phyloP scores from a whole-genome alignment of 305 asterid species.

The Fraxinus sp. region DNA sequence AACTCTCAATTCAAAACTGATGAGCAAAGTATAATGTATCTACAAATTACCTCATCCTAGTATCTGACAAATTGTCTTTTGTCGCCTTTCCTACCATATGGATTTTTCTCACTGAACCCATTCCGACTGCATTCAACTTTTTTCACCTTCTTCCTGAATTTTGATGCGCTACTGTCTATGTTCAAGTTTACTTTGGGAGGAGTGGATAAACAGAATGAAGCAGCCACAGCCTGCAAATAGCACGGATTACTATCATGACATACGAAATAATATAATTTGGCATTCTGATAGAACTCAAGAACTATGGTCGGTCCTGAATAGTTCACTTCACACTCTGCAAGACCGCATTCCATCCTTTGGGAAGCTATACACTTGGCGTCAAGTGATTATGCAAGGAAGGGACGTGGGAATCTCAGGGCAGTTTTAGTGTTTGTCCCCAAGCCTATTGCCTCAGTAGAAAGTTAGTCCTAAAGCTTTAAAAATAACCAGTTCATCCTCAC shows the following conservation, averaged over 20 bases:
- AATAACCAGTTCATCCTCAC: neutral
- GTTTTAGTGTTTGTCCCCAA: neutral
- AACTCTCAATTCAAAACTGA: conserved; percentile 19
- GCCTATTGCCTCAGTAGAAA: neutral
- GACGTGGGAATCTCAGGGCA: neutral
- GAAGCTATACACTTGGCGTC: neutral
- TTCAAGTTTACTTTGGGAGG: conserved; percentile 75
- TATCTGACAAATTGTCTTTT: conserved; percentile 55
- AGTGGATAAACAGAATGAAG: conserved; percentile 71
- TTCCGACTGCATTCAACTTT: conserved; percentile 44
- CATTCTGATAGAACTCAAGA: neutral
- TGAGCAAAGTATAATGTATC: neutral
- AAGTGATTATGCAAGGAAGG: neutral
- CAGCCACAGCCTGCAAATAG: conserved; percentile 80
- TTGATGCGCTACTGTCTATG: conserved; percentile 78
- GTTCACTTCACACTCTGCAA: neutral
- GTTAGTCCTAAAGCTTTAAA: too few species aligned
- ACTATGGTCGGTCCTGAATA: neutral
- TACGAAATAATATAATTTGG: neutral
- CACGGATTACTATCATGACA: neutral
- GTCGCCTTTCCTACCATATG: conserved; percentile 61
- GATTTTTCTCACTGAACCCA: conserved; percentile 61
- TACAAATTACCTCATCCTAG: conserved; percentile 24
- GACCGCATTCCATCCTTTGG: neutral
- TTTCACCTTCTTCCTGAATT: conserved; percentile 58